phyloP scores from a whole-genome alignment of 1,284 basidiomycete species.

The Heterobasidion irregulare region DNA sequence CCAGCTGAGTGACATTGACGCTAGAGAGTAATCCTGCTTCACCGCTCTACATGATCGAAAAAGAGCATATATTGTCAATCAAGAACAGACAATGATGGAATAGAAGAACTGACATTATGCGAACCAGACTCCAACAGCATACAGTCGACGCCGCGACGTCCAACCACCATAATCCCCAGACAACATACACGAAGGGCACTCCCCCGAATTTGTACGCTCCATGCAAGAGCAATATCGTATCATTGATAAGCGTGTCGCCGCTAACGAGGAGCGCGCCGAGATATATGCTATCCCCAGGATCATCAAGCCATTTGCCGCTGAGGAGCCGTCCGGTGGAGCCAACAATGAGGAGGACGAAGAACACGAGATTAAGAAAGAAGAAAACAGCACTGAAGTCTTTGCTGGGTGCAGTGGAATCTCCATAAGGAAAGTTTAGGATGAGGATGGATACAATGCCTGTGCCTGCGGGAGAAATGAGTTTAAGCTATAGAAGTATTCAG shows the following conservation, averaged over 20 bases:
- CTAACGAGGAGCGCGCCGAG: constrained; percentile 69
- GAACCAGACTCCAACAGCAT: constrained; percentile 57
- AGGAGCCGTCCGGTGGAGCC: constrained; percentile 47
- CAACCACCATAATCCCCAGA: constrained; percentile 74
- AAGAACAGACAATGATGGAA: neutral
- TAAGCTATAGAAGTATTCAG: no score
- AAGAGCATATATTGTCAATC: neutral
- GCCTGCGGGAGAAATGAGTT: constrained; percentile 22
- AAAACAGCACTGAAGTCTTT: constrained; percentile 36
- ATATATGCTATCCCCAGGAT: constrained; percentile 62
- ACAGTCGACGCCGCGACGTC: constrained; percentile 48
- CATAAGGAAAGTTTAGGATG: constrained; percentile 49
- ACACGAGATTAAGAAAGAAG: constrained; percentile 58
- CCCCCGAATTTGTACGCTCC: constrained; percentile 42
- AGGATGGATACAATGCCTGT: constrained; percentile 49
- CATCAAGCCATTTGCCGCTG: constrained; percentile 45
- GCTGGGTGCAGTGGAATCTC: constrained; percentile 28
- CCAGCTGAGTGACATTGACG: constrained; percentile 53
- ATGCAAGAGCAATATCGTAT: constrained; percentile 36
- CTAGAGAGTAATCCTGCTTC: constrained; percentile 45
- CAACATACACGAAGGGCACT: constrained; percentile 41
- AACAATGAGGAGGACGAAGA: constrained; percentile 49
- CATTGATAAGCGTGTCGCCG: constrained; percentile 53
- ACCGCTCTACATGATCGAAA: constrained; percentile 41
- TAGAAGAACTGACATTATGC: constrained; percentile 45